These are phyloP conservation scores for Cryptosporidium bovis DNA, from an alignment of 169 alveolate genomes.

Conservation along the genomic window DNA sequence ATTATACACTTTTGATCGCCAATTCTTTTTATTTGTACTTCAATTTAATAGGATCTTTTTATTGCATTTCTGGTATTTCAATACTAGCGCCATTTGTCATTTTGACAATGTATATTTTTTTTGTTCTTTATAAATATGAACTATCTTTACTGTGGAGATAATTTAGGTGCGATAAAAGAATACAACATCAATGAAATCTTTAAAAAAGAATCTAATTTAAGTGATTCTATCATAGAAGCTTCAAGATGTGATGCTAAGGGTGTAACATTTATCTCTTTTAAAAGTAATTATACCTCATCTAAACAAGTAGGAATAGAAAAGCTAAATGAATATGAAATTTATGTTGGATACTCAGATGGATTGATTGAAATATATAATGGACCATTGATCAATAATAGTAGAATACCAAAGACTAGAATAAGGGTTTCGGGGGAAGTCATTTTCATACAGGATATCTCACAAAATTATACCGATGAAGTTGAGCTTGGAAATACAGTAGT, in stretches of 20 bases:
- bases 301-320: not conserved
- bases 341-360: conserved; percentile 49
- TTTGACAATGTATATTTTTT: conserved; percentile 2
- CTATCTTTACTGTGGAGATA: conserved; percentile 50
- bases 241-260: not conserved
- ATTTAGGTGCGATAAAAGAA: conserved; percentile 46
- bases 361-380: not conserved
- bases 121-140: conserved; percentile 15
- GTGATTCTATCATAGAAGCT: not conserved
- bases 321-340: not conserved
- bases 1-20: too few relatives aligned
- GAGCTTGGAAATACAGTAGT: conserved; percentile 28
- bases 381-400: not conserved
- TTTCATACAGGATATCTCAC: conserved; percentile 44
- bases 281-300: not conserved
- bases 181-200: conserved; percentile 2
- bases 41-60: too few relatives aligned
- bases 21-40: too few relatives aligned
- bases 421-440: conserved; percentile 23
- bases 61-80: too few relatives aligned
- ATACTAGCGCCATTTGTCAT: too few relatives aligned
- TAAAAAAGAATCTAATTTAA: not conserved
- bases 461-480: conserved; percentile 15
- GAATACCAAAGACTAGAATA: conserved; percentile 16
- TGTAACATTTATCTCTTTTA: conserved; percentile 9